Base-by-base conservation (phyloP, 768 basidiomycete genomes). In the Termitomyces sp. region DNA sequence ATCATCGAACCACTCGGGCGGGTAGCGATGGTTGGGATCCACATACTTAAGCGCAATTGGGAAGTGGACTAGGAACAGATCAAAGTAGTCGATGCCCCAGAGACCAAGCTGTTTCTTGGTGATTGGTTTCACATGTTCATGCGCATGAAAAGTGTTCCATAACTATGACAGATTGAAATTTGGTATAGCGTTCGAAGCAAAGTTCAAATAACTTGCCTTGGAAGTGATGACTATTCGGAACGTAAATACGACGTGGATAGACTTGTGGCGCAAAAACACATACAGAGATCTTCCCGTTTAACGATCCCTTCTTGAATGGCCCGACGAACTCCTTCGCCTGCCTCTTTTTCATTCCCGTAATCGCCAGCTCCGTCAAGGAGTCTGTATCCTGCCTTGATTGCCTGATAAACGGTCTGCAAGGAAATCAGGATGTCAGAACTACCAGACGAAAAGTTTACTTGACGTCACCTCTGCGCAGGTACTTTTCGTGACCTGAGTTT, bases 311-410 rank as follows among this genome's bases (percentile, higher is more conserved):
- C 90, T 41, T 75, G 69, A 62, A 94, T 81, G n/a, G 92, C 92
- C 15, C 85, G 83, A 53, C 77, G 79, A 57, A 94, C 80, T 61
- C 92, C 92, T 65, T 85, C 79, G 1, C 90, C 92, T 5, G 88
- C 87, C 70, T 93, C 85, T 66, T 86, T 89, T 73, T 96, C 94
- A 62, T 96, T 95, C 8, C 89, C 92, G 69, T 93, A 94, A 73
- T 92, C 90, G 62, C 84, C 83, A 33, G 92, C 92, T 59, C 90
- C 87, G 56, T 94, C 92, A 55, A 96, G 78, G 55, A 96, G 87
- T 60, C 93, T 85, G 69, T 92, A 94, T 0, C 94, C 93, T 26
- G 79, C 77, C 70, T 92, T 92, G 74, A 94, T 88, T 18, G 93
- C 91, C 57, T 86, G 74, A 77, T 92, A 93, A 51, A 95, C 92